These are phyloP conservation scores for Ormosia emarginata DNA, from an alignment of 306 rosid species.

Conservation along the genomic window DNA sequence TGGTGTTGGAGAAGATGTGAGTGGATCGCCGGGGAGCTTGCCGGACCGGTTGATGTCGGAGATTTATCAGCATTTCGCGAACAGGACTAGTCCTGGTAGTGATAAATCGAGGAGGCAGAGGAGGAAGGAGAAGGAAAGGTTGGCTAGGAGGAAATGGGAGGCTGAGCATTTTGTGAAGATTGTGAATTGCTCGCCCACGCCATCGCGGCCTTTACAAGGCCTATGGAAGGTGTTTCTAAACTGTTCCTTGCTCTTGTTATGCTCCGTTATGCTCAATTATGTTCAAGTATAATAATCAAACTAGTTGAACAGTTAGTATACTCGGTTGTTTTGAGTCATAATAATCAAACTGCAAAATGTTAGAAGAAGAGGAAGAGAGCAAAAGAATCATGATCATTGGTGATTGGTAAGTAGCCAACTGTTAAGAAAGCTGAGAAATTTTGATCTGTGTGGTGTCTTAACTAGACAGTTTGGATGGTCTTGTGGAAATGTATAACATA, in stretches of 20 bases:
- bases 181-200: conserved; percentile 70
- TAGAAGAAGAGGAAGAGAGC: background rate
- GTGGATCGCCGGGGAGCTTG: conserved; percentile 72
- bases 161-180: conserved; percentile 94
- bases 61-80: conserved; percentile 88
- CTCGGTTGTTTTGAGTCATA: background rate
- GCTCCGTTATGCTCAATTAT: conserved; percentile 3
- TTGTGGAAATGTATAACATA: background rate
- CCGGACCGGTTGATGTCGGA: conserved; percentile 72
- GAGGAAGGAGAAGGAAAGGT: conserved; percentile 68
- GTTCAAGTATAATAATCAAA: too few species aligned
- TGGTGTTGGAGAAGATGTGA: conserved; percentile 37
- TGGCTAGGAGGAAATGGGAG: conserved; percentile 75
- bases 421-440: conserved; percentile 14
- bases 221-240: conserved; percentile 78
- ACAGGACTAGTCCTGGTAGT: conserved; percentile 68
- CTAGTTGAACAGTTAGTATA: background rate
- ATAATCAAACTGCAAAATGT: background rate
- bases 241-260: conserved; percentile 24
- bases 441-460: background rate
- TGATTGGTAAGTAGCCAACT: background rate
- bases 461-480: background rate
- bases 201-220: conserved; percentile 87
- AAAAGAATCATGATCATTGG: background rate
- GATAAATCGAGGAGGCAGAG: conserved; percentile 80